Conservation (phyloP, 805 yeast species). For the Allodekkera sacchari region DNA sequence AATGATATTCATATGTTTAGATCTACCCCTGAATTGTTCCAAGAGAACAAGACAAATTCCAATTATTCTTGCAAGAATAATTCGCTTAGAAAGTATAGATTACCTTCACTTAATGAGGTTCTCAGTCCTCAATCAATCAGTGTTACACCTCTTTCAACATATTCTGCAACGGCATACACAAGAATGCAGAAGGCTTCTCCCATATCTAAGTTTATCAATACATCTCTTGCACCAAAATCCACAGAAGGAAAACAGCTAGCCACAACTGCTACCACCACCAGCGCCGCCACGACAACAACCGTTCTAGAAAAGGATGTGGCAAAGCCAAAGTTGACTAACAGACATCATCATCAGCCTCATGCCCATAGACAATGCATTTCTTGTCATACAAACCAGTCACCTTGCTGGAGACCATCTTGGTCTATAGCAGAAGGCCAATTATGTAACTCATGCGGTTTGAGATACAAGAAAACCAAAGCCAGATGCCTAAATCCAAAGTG, state of each 20-base stretch:
- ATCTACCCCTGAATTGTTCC: slow-evolving; percentile 38
- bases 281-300: slow-evolving; percentile 1
- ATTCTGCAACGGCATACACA: not conserved
- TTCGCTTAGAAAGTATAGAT: slow-evolving; percentile 10
- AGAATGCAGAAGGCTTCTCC: not conserved
- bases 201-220: slow-evolving; percentile 3
- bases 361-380: slow-evolving; percentile 65
- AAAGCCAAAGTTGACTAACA: slow-evolving; percentile 1
- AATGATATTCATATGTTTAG: slow-evolving; percentile 41
- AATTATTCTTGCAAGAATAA: slow-evolving; percentile 15
- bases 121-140: slow-evolving; percentile 3
- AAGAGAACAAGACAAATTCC: slow-evolving; percentile 12
- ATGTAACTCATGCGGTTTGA: slow-evolving; percentile 91
- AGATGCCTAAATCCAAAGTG: slow-evolving; percentile 73
- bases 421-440: slow-evolving; percentile 83
- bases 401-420: slow-evolving; percentile 99
- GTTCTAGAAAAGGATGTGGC: not conserved
- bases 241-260: not conserved
- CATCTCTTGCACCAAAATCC: slow-evolving; percentile 1
- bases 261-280: not conserved
- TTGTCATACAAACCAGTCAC: slow-evolving; percentile 84
- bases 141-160: slow-evolving; percentile 6
- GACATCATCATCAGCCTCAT: slow-evolving; percentile 2
- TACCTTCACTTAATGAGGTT: slow-evolving; percentile 16
- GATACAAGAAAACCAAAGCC: slow-evolving; percentile 91